Evolutionary conservation across 1,284 basidiomycete genomes (phyloP).

Genomic region (Tranzscheliella williamsii): DNA sequence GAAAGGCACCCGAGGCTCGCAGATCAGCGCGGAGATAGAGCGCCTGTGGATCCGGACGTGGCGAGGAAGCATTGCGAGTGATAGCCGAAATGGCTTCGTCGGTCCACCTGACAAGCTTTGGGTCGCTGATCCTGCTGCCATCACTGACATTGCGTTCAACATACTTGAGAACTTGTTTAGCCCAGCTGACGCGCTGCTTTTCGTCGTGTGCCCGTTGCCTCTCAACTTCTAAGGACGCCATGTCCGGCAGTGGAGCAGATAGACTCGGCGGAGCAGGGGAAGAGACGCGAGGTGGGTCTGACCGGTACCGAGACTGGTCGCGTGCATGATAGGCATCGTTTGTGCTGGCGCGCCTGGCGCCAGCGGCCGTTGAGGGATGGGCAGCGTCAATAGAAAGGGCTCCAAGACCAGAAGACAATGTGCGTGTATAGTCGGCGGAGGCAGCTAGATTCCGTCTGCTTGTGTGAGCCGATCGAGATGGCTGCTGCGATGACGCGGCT

Average conservation of each 20-base stretch:
- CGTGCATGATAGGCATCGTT: neutral
- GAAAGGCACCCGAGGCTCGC: slow-evolving; percentile 69
- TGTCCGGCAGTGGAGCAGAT: slow-evolving; percentile 49
- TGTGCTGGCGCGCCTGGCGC: neutral
- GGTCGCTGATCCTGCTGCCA: slow-evolving; percentile 66
- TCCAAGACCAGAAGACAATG: neutral
- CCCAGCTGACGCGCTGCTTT: slow-evolving; percentile 72
- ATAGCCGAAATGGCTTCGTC: slow-evolving; percentile 66
- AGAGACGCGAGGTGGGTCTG: too few species aligned
- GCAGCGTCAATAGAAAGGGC: neutral
- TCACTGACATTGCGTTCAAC: slow-evolving; percentile 65
- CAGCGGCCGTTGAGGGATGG: too few species aligned
- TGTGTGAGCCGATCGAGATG: neutral
- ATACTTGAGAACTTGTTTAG: slow-evolving; percentile 75
- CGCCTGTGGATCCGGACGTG: slow-evolving; percentile 70
- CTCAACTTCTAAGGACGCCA: slow-evolving; percentile 32
- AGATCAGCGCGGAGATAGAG: slow-evolving; percentile 75
- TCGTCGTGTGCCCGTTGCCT: slow-evolving; percentile 64
- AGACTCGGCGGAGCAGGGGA: slow-evolving; percentile 19
- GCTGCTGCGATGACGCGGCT: neutral
- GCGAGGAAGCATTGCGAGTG: slow-evolving; percentile 29
- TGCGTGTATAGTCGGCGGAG: neutral
- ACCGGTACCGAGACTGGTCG: too few species aligned
- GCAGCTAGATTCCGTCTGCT: neutral
- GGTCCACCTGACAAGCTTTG: slow-evolving; percentile 68